Evolutionary conservation across 2,329 filamentous ascomycete genomes (phyloP).

Genomic region (Hypoxylon sp.): DNA sequence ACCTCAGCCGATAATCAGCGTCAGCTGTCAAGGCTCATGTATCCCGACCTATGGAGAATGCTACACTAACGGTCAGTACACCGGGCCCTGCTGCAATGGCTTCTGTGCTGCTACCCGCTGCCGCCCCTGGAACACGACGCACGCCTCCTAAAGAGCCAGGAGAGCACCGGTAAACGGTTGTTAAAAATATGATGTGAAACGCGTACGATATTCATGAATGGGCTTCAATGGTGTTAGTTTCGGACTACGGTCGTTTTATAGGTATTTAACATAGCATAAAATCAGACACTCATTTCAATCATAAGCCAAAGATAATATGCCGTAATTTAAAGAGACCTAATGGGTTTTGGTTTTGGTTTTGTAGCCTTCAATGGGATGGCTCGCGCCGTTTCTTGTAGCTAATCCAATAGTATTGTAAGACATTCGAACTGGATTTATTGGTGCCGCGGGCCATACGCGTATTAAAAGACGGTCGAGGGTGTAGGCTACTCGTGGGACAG

Average conservation of each 20-base stretch:
- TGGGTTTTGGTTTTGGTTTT: not conserved
- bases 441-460: not conserved
- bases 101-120: conserved; percentile 61
- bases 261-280: not conserved
- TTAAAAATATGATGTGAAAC: not conserved
- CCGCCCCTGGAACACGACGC: conserved; percentile 55
- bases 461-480: too few species aligned
- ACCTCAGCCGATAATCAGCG: conserved; percentile 60
- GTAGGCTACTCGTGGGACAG: too few species aligned
- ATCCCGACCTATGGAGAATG: conserved; percentile 60
- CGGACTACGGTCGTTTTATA: not conserved
- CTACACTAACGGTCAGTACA: conserved; percentile 55
- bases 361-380: not conserved
- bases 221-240: not conserved
- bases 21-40: conserved; percentile 62
- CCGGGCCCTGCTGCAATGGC: conserved; percentile 61
- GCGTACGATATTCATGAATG: not conserved
- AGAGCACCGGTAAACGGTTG: not conserved
- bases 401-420: not conserved
- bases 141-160: not conserved
- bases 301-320: not conserved
- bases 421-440: not conserved
- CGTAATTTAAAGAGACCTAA: not conserved
- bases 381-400: not conserved
- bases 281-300: not conserved